Conservation (phyloP, 75 land plant genomes). For the Picea sitchensis region DNA sequence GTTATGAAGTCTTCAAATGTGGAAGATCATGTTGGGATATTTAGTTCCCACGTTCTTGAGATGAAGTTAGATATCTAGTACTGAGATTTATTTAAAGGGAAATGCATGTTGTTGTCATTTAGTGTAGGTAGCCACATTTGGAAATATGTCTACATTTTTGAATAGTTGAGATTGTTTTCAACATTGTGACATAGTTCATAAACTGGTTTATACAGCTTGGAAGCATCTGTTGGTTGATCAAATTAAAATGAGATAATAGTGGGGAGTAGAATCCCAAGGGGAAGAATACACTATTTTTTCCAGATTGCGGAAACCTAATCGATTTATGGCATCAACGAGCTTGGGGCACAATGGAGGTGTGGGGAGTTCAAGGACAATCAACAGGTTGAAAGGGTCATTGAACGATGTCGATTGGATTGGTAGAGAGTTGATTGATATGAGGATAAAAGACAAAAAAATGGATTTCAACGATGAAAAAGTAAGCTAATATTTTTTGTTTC, state of each 20-base stretch:
- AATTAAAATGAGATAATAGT: too few species aligned
- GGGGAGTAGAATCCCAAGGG: too few species aligned
- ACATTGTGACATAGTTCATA: background rate
- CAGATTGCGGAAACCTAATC: background rate
- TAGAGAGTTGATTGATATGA: slow-evolving; percentile 88
- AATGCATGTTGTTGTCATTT: too few species aligned
- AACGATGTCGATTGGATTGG: slow-evolving; percentile 79
- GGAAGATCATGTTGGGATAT: too few species aligned
- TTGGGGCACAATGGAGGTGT: slow-evolving; percentile 16
- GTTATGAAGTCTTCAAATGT: too few species aligned
- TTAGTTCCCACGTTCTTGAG: too few species aligned
- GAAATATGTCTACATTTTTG: too few species aligned
- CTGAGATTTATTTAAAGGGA: too few species aligned
- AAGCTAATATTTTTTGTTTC: slow-evolving; percentile 13
- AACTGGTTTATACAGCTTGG: background rate
- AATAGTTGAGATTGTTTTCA: background rate
- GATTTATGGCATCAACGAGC: slow-evolving; percentile 47
- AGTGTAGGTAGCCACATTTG: too few species aligned
- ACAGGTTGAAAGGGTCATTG: slow-evolving; percentile 30
- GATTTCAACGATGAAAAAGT: slow-evolving; percentile 67
- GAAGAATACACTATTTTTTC: too few species aligned
- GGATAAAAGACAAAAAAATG: slow-evolving; percentile 60
- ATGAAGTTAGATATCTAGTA: too few species aligned
- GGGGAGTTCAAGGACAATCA: too few species aligned
- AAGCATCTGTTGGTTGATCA: background rate